Base-by-base conservation (phyloP, 495 filamentous ascomycete genomes). In the Xylaria longipes region DNA sequence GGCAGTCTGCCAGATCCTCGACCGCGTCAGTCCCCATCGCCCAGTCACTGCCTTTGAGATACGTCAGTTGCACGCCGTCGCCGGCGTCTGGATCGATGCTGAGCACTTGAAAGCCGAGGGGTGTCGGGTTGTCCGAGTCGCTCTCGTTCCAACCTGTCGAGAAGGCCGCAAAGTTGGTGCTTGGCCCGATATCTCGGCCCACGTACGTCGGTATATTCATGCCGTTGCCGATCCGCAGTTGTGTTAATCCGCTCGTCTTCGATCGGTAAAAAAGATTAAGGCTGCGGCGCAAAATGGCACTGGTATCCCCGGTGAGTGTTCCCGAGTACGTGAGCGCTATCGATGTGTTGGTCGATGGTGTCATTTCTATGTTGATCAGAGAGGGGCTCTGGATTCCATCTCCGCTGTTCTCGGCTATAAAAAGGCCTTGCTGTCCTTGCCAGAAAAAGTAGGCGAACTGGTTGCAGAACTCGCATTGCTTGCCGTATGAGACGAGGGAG, bases 191-290 rank as follows among this genome's bases (percentile, higher is more conserved):
- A 22, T 72, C 64, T 2, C 75, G 72, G 0, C 77, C 77, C 0
- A 77, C 35, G 29, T 69, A 64, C n/a, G 65, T 60, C 1, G 75
- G 70, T 0, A 72, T 39, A 46, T 73, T 72, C 2, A 58, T 57
- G 27, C 74, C 70, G 46, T 79, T 76, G 54, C 77, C 74, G 64
- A 77, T 74, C 0, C 75, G 54, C 66, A 77, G 72, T 66, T 77
- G 77, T 15, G 72, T 69, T 20, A 79, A 63, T 1, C 52, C 72
- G 39, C 74, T 73, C 29, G 68, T 74, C 29, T 71, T 72, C 43
- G 77, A 64, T 8, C 77, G 77, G 73, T 77, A 79, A 69, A 79
- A 79, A 1, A 79, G 29, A 39, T 79, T 67, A 60, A 79, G 69
- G 62, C 77, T 79, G 25, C 77, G 71, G 58, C 76, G 75, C 20